Percentiles rank a stretch among this genome's conserved stretches.
Evolutionary conservation across 345 rosid species (phyloP).

Genomic region (Populus nigra): DNA sequence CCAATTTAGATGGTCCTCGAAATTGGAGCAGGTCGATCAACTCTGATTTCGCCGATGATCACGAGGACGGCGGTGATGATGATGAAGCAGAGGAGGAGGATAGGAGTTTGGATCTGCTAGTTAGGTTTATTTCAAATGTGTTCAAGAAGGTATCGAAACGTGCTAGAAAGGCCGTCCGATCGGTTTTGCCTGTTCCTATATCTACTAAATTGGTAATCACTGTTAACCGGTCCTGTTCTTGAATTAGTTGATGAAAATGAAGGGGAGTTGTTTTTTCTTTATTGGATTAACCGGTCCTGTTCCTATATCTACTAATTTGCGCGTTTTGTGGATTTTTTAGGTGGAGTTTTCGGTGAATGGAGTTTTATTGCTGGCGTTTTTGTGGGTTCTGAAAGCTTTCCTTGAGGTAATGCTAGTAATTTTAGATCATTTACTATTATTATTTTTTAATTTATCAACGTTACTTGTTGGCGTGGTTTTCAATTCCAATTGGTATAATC

Average conservation of each 20-base stretch:
- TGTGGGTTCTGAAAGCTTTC: conserved; percentile 90
- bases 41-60: conserved; percentile 34
- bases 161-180: conserved; percentile 80
- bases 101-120: conserved; percentile 78
- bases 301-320: no score
- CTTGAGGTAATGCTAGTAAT: conserved; percentile 57
- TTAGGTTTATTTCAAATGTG: conserved; percentile 64
- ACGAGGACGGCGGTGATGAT: conserved; percentile 41
- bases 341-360: conserved; percentile 88
- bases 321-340: conserved; percentile 24
- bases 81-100: conserved; percentile 72
- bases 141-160: conserved; percentile 66
- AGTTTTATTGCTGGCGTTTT: conserved; percentile 67
- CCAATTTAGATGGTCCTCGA: conserved; percentile 42
- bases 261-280: neutral
- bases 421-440: neutral
- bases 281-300: neutral
- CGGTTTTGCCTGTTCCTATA: conserved; percentile 68
- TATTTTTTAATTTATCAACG: neutral
- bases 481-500: no score
- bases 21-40: conserved; percentile 69
- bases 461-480: neutral
- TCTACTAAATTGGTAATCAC: conserved; percentile 57
- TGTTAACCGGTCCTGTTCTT: neutral
- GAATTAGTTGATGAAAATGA: no score